These are phyloP conservation scores for Podila horticola DNA, from an alignment of 192 early-diverging fungal species.

Conservation along the genomic window DNA sequence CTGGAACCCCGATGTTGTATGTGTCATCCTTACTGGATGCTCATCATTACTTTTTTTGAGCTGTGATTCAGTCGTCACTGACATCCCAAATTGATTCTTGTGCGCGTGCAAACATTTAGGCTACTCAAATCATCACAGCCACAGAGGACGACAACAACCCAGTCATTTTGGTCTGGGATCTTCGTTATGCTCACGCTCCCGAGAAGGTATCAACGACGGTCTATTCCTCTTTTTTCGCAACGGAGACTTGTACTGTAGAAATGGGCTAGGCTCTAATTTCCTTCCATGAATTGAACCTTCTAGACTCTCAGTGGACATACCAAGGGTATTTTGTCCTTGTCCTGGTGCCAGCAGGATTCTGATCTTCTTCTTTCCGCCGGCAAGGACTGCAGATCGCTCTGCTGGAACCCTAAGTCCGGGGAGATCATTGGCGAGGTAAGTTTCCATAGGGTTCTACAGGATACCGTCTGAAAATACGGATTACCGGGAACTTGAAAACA, in stretches of 20 bases:
- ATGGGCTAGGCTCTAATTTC: not conserved
- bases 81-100: no score
- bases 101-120: constrained; percentile 49
- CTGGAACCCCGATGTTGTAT: constrained; percentile 91
- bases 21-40: constrained; percentile 1
- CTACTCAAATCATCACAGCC: constrained; percentile 93
- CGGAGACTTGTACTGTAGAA: not conserved
- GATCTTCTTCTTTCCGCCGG: constrained; percentile 93
- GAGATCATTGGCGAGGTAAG: constrained; percentile 85
- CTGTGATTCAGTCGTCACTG: no score
- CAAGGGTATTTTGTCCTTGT: constrained; percentile 90
- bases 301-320: constrained; percentile 84
- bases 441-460: no score
- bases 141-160: constrained; percentile 94
- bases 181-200: constrained; percentile 94
- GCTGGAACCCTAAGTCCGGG: constrained; percentile 89
- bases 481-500: no score
- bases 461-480: no score
- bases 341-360: constrained; percentile 96
- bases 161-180: constrained; percentile 92
- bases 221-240: no score
- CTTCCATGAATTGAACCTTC: not conserved
- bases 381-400: constrained; percentile 94
- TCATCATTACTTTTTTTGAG: not conserved
- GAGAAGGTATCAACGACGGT: constrained; percentile 60